These are phyloP conservation scores for Cucumis melo DNA, from an alignment of 306 rosid genomes.

Conservation along the genomic window DNA sequence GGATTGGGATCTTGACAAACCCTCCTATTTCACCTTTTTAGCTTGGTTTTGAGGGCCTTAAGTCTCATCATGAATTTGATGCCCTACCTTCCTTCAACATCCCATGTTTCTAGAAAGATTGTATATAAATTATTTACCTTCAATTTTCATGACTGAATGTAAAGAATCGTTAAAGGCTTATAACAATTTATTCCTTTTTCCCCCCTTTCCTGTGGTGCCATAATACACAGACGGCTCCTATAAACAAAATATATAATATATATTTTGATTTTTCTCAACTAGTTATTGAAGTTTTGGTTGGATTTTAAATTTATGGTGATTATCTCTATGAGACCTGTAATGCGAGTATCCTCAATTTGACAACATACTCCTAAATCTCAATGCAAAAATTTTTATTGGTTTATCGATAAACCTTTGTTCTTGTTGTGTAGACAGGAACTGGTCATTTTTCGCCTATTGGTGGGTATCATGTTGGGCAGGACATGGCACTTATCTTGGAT, in stretches of 20 bases:
- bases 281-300: neutral
- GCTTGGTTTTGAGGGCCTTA: too few relatives aligned
- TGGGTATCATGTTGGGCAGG: conserved; percentile 70
- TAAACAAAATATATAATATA: neutral
- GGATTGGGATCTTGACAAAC: too few relatives aligned
- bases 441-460: conserved; percentile 99
- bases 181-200: neutral
- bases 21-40: too few relatives aligned
- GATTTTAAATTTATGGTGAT: neutral
- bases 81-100: too few relatives aligned
- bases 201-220: neutral
- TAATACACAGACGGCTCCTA: too few relatives aligned
- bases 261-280: neutral
- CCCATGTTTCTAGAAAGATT: neutral
- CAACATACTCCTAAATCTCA: neutral
- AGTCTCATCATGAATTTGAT: too few relatives aligned
- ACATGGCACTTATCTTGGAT: conserved; percentile 83
- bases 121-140: neutral
- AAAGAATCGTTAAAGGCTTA: neutral
- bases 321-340: neutral
- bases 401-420: neutral
- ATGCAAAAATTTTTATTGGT: neutral
- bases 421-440: conserved; percentile 54
- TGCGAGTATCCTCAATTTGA: neutral
- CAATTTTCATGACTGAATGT: neutral